A percentile compares a stretch with the other conserved stretches of the same genome.
Conservation (phyloP, 805 yeast species). For the Jamesozyma jinghongensis region DNA sequence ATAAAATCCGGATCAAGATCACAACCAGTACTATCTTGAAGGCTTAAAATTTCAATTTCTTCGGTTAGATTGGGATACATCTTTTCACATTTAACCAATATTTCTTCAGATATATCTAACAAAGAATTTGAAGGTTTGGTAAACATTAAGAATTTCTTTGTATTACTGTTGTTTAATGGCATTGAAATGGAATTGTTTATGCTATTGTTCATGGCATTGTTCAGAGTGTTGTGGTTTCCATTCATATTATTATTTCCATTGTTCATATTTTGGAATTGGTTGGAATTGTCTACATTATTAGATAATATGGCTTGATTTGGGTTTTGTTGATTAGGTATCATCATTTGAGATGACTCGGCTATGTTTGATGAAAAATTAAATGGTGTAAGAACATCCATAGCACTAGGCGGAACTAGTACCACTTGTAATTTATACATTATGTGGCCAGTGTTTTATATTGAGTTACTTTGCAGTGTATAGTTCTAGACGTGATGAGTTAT, state of each 20-base stretch:
- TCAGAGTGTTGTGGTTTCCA: not conserved
- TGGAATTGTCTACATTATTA: constrained; percentile 9
- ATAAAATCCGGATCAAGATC: constrained; percentile 73
- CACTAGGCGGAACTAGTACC: constrained; percentile 36
- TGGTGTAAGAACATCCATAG: constrained; percentile 17
- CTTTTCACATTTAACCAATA: constrained; percentile 46
- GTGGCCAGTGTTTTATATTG: too few species aligned
- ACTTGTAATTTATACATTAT: constrained; percentile 41
- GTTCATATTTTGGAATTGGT: constrained; percentile 3
- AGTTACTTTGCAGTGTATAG: too few species aligned
- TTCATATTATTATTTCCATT: not conserved
- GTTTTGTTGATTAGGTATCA: constrained; percentile 9
- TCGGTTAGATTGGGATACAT: constrained; percentile 54
- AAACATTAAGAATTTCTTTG: constrained; percentile 55
- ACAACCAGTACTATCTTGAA: constrained; percentile 60
- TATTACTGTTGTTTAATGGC: constrained; percentile 14
- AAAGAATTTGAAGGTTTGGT: constrained; percentile 42
- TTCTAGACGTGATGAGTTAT: too few species aligned
- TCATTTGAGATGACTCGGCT: constrained; percentile 22
- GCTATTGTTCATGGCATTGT: constrained; percentile 7
- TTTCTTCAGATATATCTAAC: constrained; percentile 42
- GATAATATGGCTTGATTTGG: constrained; percentile 5
- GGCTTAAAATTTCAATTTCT: constrained; percentile 43
- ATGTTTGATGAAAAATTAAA: constrained; percentile 14
- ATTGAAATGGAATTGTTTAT: constrained; percentile 5